Evolutionary conservation across 2,329 filamentous ascomycete species (phyloP).

Genomic region (Aspergillus pseudoglaucus): DNA sequence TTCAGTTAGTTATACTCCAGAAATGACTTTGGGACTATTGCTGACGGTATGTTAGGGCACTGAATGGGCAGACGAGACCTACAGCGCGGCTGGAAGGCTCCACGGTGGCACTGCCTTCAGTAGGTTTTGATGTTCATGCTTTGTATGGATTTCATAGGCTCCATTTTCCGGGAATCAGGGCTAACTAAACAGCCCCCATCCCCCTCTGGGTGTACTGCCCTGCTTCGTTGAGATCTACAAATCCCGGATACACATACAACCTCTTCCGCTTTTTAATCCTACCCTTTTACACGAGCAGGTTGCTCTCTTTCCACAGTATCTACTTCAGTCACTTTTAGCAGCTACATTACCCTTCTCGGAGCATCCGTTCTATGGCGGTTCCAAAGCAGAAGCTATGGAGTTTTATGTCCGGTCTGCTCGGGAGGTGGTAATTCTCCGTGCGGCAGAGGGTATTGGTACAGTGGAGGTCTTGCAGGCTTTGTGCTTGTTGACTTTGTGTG

Average conservation of each 20-base stretch:
- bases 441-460: not conserved
- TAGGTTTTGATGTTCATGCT: not conserved
- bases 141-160: not conserved
- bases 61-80: not conserved
- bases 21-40: too few species aligned
- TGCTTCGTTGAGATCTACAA: slow-evolving; percentile 3
- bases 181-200: not conserved
- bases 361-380: slow-evolving; percentile 1
- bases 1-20: not conserved
- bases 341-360: not conserved
- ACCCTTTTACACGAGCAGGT: not conserved
- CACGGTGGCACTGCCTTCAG: not conserved
- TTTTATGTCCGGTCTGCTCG: slow-evolving; percentile 3
- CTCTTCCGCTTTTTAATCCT: slow-evolving; percentile 3
- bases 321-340: slow-evolving; percentile 3
- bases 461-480: slow-evolving; percentile 3
- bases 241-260: slow-evolving; percentile 2
- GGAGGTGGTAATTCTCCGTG: not conserved
- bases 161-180: too few species aligned
- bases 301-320: not conserved
- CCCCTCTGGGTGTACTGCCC: not conserved
- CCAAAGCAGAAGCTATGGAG: not conserved
- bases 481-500: slow-evolving; percentile 3
- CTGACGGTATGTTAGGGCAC: not conserved
- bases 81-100: not conserved